Evolutionary conservation across 179 eudicot genomes (phyloP).

Genomic region (Carnegiea gigantea): DNA sequence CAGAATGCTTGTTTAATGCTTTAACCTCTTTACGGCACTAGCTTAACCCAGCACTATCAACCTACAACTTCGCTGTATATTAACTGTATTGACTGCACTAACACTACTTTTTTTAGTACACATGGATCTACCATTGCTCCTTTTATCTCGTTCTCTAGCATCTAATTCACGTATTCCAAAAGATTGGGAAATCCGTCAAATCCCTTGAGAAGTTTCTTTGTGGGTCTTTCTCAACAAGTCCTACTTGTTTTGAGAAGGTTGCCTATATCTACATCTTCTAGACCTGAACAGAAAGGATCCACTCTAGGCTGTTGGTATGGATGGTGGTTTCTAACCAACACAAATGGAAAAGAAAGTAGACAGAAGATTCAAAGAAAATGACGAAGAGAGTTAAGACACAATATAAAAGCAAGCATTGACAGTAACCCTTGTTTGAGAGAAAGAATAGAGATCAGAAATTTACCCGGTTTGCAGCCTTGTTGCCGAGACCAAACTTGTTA

Average conservation of each 20-base stretch:
- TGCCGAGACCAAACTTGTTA: conserved; percentile 92
- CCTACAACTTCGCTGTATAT: too few relatives aligned
- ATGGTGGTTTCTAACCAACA: not conserved
- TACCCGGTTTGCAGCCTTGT: conserved; percentile 93
- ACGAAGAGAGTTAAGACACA: not conserved
- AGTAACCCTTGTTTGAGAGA: not conserved
- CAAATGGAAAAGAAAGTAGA: not conserved
- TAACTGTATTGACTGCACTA: too few relatives aligned
- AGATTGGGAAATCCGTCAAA: not conserved
- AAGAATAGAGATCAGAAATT: not conserved
- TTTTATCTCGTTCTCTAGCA: not conserved
- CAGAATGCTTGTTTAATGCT: too few relatives aligned
- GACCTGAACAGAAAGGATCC: not conserved
- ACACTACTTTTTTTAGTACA: not conserved
- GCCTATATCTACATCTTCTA: not conserved
- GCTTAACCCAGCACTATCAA: too few relatives aligned
- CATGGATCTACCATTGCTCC: not conserved
- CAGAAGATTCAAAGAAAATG: not conserved
- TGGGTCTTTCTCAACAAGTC: not conserved
- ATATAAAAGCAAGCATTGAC: not conserved
- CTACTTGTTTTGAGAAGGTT: not conserved
- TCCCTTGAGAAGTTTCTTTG: not conserved
- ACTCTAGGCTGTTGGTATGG: not conserved
- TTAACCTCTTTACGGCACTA: too few relatives aligned
- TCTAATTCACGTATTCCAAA: not conserved